phyloP scores from a whole-genome alignment of 345 rosid species.

The Mangifera indica region DNA sequence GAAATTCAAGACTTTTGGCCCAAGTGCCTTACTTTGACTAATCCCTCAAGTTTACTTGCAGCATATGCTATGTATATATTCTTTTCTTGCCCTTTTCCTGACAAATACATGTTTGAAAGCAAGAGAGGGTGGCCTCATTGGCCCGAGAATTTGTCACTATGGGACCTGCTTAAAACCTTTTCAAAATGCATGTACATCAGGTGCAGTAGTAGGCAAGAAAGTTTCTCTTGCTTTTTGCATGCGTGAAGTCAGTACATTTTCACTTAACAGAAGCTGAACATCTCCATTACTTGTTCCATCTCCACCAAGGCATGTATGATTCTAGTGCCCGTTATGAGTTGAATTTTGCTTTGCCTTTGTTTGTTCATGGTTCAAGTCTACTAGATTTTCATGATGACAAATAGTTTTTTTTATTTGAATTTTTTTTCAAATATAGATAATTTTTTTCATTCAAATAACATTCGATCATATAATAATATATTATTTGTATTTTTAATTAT shows the following conservation, averaged over 20 bases:
- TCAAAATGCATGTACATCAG: not conserved
- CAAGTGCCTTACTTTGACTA: too few species aligned
- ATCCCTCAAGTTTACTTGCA: not conserved
- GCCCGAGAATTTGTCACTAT: not conserved
- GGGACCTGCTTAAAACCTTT: conserved; percentile 11
- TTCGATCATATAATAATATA: too few species aligned
- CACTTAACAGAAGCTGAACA: conserved; percentile 6
- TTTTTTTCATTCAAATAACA: too few species aligned
- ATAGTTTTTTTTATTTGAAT: too few species aligned
- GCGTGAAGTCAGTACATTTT: not conserved
- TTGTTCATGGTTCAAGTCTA: conserved; percentile 9
- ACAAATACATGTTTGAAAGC: conserved; percentile 2
- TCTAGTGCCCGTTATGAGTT: conserved; percentile 7
- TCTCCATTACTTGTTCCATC: conserved; percentile 21
- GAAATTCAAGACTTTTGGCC: too few species aligned
- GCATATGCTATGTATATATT: not conserved
- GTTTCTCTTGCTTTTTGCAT: not conserved
- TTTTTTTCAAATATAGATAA: not conserved
- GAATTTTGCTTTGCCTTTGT: not conserved
- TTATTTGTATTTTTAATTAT: too few species aligned
- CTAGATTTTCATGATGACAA: not conserved
- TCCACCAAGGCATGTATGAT: conserved; percentile 5
- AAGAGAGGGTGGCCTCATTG: not conserved
- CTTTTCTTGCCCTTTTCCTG: not conserved
- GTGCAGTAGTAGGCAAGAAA: conserved; percentile 3